phyloP scores from a whole-genome alignment of 352 stramenopile genomes.

The Globisporangium middletonii region DNA sequence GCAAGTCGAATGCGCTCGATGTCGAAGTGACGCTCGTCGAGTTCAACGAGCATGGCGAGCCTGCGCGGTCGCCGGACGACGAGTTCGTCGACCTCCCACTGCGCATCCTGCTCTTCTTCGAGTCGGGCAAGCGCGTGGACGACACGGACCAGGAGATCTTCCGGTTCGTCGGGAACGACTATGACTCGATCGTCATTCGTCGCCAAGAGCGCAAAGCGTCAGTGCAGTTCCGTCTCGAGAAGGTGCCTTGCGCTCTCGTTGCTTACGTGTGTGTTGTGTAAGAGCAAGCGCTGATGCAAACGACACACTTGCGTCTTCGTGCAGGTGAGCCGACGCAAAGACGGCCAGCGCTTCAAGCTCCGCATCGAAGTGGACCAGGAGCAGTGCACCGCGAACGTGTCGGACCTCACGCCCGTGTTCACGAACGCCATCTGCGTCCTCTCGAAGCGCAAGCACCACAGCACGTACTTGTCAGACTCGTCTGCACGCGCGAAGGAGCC shows the following conservation, averaged over 20 bases:
- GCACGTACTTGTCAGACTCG: conserved; percentile 32
- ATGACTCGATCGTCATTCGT: conserved; percentile 79
- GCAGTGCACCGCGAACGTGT: conserved; percentile 75
- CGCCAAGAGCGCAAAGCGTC: conserved; percentile 46
- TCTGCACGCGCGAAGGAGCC: conserved; percentile 41
- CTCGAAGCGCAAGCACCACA: conserved; percentile 79
- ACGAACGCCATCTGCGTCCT: conserved; percentile 85
- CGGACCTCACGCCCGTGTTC: conserved; percentile 72
- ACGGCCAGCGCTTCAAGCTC: conserved; percentile 81
- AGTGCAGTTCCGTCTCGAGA: conserved; percentile 81
- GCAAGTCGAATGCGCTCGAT: conserved; percentile 74
- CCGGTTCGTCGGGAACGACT: conserved; percentile 80
- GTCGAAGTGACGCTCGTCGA: conserved; percentile 79
- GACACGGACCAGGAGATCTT: conserved; percentile 85
- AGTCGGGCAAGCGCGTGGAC: conserved; percentile 82
- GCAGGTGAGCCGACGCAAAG: conserved; percentile 72
- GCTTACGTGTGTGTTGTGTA: background rate
- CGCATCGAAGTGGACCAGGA: conserved; percentile 82
- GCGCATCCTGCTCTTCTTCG: conserved; percentile 75
- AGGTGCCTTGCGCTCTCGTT: conserved; percentile 18
- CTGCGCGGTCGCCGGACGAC: conserved; percentile 53
- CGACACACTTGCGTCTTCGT: background rate
- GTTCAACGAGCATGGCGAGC: conserved; percentile 65
- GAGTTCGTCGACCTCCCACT: conserved; percentile 81
- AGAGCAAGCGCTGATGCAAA: background rate